phyloP scores from a whole-genome alignment of 306 rosid genomes.

The Cicer yamashitae region DNA sequence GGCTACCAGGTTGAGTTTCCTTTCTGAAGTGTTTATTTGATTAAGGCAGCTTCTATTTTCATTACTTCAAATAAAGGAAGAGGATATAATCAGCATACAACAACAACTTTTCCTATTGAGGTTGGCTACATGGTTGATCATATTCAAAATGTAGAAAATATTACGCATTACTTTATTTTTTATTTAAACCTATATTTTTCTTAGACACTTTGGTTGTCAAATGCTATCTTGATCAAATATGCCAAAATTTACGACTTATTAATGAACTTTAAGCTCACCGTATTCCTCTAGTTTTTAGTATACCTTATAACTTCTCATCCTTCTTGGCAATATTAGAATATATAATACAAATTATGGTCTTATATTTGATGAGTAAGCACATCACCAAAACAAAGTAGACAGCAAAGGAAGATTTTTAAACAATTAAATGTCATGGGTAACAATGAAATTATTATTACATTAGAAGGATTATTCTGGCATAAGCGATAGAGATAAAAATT shows the following conservation, averaged over 20 bases:
- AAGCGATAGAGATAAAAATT: conserved; percentile 32
- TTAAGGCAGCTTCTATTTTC: background rate
- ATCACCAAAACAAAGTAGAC: conserved; percentile 17
- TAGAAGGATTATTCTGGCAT: conserved; percentile 23
- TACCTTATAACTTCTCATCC: conserved; percentile 21
- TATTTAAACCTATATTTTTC: background rate
- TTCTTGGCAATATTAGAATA: conserved; percentile 22
- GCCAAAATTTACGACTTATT: background rate
- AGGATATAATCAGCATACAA: background rate
- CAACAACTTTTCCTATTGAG: background rate
- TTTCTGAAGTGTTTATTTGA: background rate
- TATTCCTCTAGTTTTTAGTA: background rate
- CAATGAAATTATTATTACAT: conserved; percentile 36
- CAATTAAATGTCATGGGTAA: conserved; percentile 13
- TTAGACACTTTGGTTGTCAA: background rate
- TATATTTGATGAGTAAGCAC: conserved; percentile 23
- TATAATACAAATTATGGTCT: conserved; percentile 13
- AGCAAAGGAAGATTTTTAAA: conserved; percentile 4
- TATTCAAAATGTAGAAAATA: conserved; percentile 1
- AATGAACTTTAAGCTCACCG: background rate
- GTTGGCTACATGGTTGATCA: background rate
- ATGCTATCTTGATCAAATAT: background rate
- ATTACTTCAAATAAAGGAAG: background rate
- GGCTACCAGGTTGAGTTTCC: background rate
- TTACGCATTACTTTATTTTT: conserved; percentile 13